Base-by-base conservation (phyloP, 2,329 filamentous ascomycete species). In the Fusarium buharicum region DNA sequence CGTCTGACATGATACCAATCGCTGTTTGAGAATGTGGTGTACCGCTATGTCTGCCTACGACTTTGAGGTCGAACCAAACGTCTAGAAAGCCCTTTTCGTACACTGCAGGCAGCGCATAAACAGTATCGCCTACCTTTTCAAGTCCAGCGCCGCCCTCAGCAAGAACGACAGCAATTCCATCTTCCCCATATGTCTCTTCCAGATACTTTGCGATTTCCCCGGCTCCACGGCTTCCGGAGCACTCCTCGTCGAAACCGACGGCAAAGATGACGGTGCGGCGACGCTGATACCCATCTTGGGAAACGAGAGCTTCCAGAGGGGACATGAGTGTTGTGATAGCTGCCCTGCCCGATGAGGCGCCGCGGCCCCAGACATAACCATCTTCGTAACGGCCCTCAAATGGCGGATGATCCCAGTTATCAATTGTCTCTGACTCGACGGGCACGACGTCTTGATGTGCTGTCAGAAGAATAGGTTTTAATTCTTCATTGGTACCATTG, bases 171-270 rank as follows among this genome's bases (percentile, higher is more conserved):
- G 84, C 84, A 58, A 89, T 76, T 12, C 83, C 82, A 59, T 85
- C 74, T 18, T 80, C 74, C 3, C 86, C 86, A 62, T 85, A 87
- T 4, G 75, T 72, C 14, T 82, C 65, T 37, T 83, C 76, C 2
- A 89, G 70, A 57, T 76, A 77, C 11, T 76, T 66, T 0, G 81
- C 77, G 39, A 89, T 81, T 4, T 76, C 70, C 0, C 78, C 80
- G 1, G 86, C 86, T 4, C 86, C 86, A 27, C 82, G 78, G 16
- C 73, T 74, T 8, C 85, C 84, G 20, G 81, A 82, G 41, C 81
- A 84, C 69, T 89, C 86, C 63, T 89, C 86, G 56, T 89, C 86
- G 55, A 87, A 89, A 1, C 86, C 86, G 59, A 88, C 86, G 2
- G 83, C 83, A 2, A 88, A 69, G 3, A 89, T 70, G 9, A 88